A percentile compares a stretch with the other conserved stretches of the same genome.
Conservation (phyloP, 352 stramenopile species). For the Peronospora farinosa region DNA sequence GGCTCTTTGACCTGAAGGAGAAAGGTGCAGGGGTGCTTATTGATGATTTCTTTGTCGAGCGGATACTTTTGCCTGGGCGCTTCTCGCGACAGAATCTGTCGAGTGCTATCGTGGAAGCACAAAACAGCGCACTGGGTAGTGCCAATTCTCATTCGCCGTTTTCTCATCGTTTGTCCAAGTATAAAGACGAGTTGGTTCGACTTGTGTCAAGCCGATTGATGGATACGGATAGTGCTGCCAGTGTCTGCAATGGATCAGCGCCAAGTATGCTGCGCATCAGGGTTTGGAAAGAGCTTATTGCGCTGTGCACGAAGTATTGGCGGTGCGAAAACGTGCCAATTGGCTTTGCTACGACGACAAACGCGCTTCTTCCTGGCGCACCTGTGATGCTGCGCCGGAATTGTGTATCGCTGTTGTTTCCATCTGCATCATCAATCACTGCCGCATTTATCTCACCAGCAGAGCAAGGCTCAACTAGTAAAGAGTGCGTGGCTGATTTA, state of each 20-base stretch:
- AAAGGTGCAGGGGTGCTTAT: slow-evolving; percentile 33
- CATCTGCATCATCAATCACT: slow-evolving; percentile 44
- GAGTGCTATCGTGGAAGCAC: slow-evolving; percentile 46
- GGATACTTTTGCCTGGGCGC: slow-evolving; percentile 51
- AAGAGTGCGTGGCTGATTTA: slow-evolving; percentile 48
- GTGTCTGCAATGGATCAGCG: slow-evolving; percentile 17
- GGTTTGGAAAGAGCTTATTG: slow-evolving; percentile 61
- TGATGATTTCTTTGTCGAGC: slow-evolving; percentile 57
- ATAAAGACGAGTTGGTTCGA: slow-evolving; percentile 55
- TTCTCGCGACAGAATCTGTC: slow-evolving; percentile 64
- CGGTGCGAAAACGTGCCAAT: slow-evolving; percentile 60
- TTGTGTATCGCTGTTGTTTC: slow-evolving; percentile 58
- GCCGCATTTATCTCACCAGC: slow-evolving; percentile 39
- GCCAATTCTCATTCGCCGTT: slow-evolving; percentile 27
- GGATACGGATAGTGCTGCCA: slow-evolving; percentile 12
- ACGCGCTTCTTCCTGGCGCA: slow-evolving; percentile 43
- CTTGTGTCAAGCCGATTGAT: slow-evolving; percentile 43
- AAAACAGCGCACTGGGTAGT: slow-evolving; percentile 27
- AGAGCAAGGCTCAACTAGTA: slow-evolving; percentile 12
- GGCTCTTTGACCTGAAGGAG: slow-evolving; percentile 50
- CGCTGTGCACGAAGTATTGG: slow-evolving; percentile 70
- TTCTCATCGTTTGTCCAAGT: slow-evolving; percentile 42
- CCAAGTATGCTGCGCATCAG: slow-evolving; percentile 37
- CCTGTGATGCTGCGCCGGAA: slow-evolving; percentile 66
- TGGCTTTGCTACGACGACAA: slow-evolving; percentile 46